phyloP scores from a whole-genome alignment of 495 filamentous ascomycete species.

The Aspergillus mulundensis region DNA sequence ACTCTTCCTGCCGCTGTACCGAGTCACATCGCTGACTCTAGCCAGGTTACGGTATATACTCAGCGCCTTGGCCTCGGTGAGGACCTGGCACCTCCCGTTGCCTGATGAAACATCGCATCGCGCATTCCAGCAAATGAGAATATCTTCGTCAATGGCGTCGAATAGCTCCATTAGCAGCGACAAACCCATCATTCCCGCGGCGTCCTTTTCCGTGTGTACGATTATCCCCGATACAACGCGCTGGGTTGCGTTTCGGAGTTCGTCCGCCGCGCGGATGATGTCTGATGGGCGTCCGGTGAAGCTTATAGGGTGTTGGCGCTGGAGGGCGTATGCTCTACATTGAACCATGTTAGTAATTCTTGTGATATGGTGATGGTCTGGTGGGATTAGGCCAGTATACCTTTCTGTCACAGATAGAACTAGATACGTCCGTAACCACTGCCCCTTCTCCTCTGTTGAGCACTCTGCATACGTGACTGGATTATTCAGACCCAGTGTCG shows the following conservation, averaged over 20 bases:
- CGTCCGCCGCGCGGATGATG: conserved; percentile 37
- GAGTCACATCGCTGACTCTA: conserved; percentile 25
- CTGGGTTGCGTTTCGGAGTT: conserved; percentile 15
- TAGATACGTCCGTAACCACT: conserved; percentile 46
- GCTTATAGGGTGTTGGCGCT: conserved; percentile 43
- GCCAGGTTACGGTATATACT: conserved; percentile 35
- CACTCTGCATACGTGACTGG: conserved; percentile 46
- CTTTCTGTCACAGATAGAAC: conserved; percentile 60
- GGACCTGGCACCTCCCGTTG: conserved; percentile 30
- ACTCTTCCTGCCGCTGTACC: not conserved
- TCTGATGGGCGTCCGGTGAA: conserved; percentile 39
- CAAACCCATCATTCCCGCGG: conserved; percentile 42
- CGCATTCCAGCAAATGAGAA: conserved; percentile 40
- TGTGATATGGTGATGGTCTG: not conserved
- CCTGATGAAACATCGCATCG: conserved; percentile 27
- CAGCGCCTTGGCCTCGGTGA: conserved; percentile 34
- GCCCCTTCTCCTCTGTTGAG: conserved; percentile 39
- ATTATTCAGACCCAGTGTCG: conserved; percentile 56
- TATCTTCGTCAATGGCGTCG: conserved; percentile 41
- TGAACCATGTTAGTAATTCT: not conserved
- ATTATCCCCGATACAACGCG: conserved; percentile 36
- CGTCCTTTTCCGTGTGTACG: conserved; percentile 42
- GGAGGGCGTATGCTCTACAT: conserved; percentile 67
- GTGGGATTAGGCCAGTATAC: conserved; percentile 20
- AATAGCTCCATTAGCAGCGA: conserved; percentile 41